phyloP scores from a whole-genome alignment of 2,329 filamentous ascomycete genomes.

The Alternaria sp. region DNA sequence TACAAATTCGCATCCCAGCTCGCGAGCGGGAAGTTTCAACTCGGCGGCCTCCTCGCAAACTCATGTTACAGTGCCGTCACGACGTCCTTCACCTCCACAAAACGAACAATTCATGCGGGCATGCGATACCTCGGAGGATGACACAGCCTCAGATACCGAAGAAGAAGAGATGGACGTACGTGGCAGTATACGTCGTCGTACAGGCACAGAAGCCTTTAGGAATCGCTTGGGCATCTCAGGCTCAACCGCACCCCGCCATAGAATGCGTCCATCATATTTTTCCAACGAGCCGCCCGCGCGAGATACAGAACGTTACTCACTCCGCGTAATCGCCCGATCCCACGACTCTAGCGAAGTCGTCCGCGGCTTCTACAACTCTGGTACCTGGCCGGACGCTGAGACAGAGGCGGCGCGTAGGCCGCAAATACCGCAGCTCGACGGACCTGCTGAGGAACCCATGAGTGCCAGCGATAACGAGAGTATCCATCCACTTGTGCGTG shows the following conservation, averaged over 20 bases:
- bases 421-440: constrained; percentile 28
- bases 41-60: constrained; percentile 50
- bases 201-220: constrained; percentile 37
- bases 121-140: constrained; percentile 58
- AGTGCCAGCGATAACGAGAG: constrained; percentile 33
- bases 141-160: constrained; percentile 62
- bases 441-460: constrained; percentile 30
- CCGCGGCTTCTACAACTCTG: constrained; percentile 37
- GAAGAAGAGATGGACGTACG: constrained; percentile 55
- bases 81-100: constrained; percentile 35
- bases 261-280: constrained; percentile 33
- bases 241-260: constrained; percentile 17
- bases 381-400: constrained; percentile 15
- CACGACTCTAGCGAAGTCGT: constrained; percentile 42
- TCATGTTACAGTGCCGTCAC: constrained; percentile 51
- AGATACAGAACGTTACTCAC: constrained; percentile 40
- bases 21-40: constrained; percentile 58
- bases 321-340: constrained; percentile 39
- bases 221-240: constrained; percentile 18
- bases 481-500: constrained; percentile 14
- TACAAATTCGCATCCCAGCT: constrained; percentile 48
- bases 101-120: constrained; percentile 60
- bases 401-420: constrained; percentile 14
- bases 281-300: constrained; percentile 41
- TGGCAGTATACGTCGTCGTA: constrained; percentile 19